Evolutionary conservation across 1,284 basidiomycete species (phyloP), one percentile per base, ranked within the genome.

Genomic region (Apiotrichum mycotoxinovorans): DNA sequence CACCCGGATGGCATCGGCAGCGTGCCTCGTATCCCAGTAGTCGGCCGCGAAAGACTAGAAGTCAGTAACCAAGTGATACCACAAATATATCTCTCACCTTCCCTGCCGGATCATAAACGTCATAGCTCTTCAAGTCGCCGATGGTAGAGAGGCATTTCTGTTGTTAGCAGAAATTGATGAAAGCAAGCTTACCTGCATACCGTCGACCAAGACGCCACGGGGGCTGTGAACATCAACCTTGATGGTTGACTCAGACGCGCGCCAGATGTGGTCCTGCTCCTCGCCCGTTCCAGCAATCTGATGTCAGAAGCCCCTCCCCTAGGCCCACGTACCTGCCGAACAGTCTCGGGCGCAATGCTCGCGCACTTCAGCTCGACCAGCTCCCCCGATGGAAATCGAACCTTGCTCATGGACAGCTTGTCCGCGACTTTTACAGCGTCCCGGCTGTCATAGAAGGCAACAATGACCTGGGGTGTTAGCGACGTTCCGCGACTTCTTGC

Each of bases 381-480:
- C 2, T 42, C 49, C n/a, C 45, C 52, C 2, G 44, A 23, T 4
- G 11, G 12, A 51, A 75, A 58, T 23, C 44, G 17, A 20, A 70
- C 56, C 5, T 59, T 43, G 26, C 48, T 52, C 12, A 20, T 18
- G 9, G 56, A 61, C 12, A 76, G 59, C 20, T 52, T 43, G 2
- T 64, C 25, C 43, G 62, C 64, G 0, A 74, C 60, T 47, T 64
- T 68, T 27, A 47, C 7, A 1, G 72, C 66, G 33, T 73, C 56
- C 15, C 74, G 66, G 9, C 68, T 55, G 62, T 76, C 74, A 46
- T 64, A 65, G 61, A 75, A 74, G 33, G 57, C 61, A 2, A 71
- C 58, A 14, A 75, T 58, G 23, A 74, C 57, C 74, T 76, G 35
- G 8, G 4, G 0, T n/a, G 27, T 56, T 7, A 52, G 10, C 38